Conservation (phyloP, 225 moss, liverwort and hornwort species). For the Straminergon stramineum region DNA sequence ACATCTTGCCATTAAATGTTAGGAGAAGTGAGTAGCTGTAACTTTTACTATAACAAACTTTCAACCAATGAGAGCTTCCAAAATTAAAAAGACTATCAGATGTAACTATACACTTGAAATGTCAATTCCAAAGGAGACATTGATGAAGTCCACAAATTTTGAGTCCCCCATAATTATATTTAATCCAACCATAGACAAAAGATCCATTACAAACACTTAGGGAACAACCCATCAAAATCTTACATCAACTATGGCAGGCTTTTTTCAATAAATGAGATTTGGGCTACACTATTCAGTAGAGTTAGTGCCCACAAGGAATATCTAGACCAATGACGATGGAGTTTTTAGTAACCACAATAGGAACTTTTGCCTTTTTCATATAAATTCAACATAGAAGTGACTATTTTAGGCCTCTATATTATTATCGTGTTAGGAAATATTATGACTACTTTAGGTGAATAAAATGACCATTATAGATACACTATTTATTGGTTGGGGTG, state of each 20-base stretch:
- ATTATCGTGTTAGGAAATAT: background rate
- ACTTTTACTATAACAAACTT: background rate
- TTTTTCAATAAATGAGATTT: background rate
- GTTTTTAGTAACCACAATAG: accelerated
- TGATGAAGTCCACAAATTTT: too few species aligned
- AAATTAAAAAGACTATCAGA: background rate
- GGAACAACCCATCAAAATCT: background rate
- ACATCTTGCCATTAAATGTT: background rate
- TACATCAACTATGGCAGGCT: accelerated
- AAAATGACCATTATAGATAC: background rate
- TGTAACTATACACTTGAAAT: background rate
- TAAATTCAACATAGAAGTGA: accelerated
- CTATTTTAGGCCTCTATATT: background rate
- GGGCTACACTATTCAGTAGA: too few species aligned
- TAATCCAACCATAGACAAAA: background rate
- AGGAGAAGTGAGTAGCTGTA: accelerated
- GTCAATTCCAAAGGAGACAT: accelerated
- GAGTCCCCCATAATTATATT: too few species aligned
- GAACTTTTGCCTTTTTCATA: accelerated
- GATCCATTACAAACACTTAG: accelerated
- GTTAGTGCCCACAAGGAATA: background rate
- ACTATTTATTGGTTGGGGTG: background rate
- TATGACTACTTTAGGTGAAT: accelerated
- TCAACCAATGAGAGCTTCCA: background rate
- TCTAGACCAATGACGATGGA: background rate